phyloP scores from a whole-genome alignment of 192 early-diverging fungal genomes.

The Phycomyces blakesleeanus region DNA sequence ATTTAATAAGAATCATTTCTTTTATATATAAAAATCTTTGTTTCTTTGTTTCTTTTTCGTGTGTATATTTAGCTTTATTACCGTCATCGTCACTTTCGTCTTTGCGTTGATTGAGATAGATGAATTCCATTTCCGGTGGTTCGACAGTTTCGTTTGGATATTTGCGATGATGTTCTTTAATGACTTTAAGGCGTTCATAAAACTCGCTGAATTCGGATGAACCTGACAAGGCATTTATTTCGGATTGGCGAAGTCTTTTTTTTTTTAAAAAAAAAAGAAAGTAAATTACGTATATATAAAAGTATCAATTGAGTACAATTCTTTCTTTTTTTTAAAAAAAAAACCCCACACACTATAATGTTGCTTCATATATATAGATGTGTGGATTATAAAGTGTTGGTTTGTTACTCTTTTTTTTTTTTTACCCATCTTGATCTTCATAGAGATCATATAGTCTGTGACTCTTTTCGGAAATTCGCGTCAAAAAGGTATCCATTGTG shows the following conservation, averaged over 20 bases:
- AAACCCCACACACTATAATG: too few species aligned
- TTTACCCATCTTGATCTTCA: conserved; percentile 68
- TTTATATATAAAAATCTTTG: too few species aligned
- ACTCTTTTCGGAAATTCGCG: conserved; percentile 66
- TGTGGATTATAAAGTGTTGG: too few species aligned
- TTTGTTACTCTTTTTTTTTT: not conserved
- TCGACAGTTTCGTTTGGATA: conserved; percentile 74
- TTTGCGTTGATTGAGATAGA: conserved; percentile 46
- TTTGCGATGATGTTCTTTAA: conserved; percentile 78
- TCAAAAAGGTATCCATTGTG: conserved; percentile 63
- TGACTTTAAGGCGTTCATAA: conserved; percentile 74
- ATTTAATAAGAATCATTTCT: too few species aligned
- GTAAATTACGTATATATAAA: too few species aligned
- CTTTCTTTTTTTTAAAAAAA: too few species aligned
- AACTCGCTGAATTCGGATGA: conserved; percentile 77
- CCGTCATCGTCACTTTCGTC: conserved; percentile 31
- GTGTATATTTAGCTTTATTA: not conserved
- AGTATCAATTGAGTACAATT: too few species aligned
- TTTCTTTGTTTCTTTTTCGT: too few species aligned
- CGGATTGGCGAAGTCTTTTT: conserved; percentile 57
- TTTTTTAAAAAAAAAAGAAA: not conserved
- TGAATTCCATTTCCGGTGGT: conserved; percentile 78
- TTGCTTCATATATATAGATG: too few species aligned
- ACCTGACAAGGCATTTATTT: conserved; percentile 67
- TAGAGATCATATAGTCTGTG: conserved; percentile 62